Evolutionary conservation across 2,329 filamentous ascomycete genomes (phyloP), one percentile per base, ranked within the genome.

Genomic region (Alternaria dauci): DNA sequence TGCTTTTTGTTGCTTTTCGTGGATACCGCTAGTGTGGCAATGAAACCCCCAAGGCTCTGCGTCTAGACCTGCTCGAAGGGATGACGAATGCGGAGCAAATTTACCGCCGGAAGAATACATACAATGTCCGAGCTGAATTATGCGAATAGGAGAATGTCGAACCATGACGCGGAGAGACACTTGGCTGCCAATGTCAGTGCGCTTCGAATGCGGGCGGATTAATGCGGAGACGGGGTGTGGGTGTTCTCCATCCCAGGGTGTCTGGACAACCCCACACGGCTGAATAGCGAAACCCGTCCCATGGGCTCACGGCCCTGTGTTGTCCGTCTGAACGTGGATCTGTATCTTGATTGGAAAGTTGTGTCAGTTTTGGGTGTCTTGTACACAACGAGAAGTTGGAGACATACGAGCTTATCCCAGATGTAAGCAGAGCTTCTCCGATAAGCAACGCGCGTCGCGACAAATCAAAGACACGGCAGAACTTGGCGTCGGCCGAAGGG

Each of bases 101-200:
- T 52, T 66, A 41, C 62, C 65, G 58, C 52, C 59, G 64, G 67
- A 52, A 67, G 43, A 64, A 67, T 55, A 26, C 42, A 25, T 42
- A 50, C 44, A 52, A 52, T 53, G 28, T 26, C 55, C 52, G 54
- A 59, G 46, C 55, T 54, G 46, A 38, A 43, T 53, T 20, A 47
- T 57, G 53, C 53, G 46, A 61, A 61, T 44, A 61, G 55, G 36
- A 30, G 26, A 52, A 38, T 47, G 61, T 61, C 61, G 51, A 60
- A 55, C 26, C 16, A 36, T 47, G 48, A 42, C 46, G 56, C 50
- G 48, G 34, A 48, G 43, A 52, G 56, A 51, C 14, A 44, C 20
- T 52, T 46, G 30, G 11, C 46, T 58, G 68, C 64, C 71, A 64
- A 68, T 66, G 63, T 68, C 62, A 70, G 69, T 61, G 52, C 58